Base-by-base conservation (phyloP, 768 basidiomycete genomes). In the Pleurotus cornucopiae region DNA sequence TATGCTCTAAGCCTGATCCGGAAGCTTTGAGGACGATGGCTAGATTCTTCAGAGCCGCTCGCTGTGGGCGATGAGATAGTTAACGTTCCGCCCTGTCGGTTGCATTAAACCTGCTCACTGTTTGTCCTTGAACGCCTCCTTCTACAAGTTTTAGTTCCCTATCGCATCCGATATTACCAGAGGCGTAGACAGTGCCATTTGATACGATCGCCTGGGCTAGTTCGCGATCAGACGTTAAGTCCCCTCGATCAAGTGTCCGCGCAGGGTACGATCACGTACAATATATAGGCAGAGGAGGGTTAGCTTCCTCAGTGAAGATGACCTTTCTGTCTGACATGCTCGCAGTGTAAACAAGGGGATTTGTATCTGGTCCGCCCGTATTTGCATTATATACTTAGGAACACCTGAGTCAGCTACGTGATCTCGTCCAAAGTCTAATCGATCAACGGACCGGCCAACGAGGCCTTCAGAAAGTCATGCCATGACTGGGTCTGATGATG, bases 141-240 rank as follows among this genome's bases (percentile, higher is more conserved):
- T 69, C 68, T 21, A 74, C 71, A 2, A 75, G 51, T 18, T 65
- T 65, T 21, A 70, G 66, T 23, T 72, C 62, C 38, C 62, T 67
- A 46, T 64, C 66, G 20, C 69, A 73, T 13, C 73, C 73, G 30
- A 74, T 71, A 47, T 71, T 75, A 30, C 74, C 73, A 21, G 73
- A 76, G 4, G 67, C 69, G 58, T 73, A 75, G 1, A 73, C 69
- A 12, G 60, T 61, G 6, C 69, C 71, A 26, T 62, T 64, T 2
- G 73, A 74, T 13, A 75, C 67, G 4, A 72, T 68, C 21, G 75
- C 75, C 59, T 77, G 74, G 6, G 72, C 72, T 74, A 59, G 20
- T 20, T 38, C 21, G 38, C 4, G 34, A 25, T 12, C 20, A 20
- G 26, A n/a, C 9, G 20, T 43, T 43, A 25, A 55, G 11, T 12